Evolutionary conservation across 164 flowering plant genomes (phyloP), one percentile per base, ranked within the genome.

Genomic region (Tetracentron sinense): DNA sequence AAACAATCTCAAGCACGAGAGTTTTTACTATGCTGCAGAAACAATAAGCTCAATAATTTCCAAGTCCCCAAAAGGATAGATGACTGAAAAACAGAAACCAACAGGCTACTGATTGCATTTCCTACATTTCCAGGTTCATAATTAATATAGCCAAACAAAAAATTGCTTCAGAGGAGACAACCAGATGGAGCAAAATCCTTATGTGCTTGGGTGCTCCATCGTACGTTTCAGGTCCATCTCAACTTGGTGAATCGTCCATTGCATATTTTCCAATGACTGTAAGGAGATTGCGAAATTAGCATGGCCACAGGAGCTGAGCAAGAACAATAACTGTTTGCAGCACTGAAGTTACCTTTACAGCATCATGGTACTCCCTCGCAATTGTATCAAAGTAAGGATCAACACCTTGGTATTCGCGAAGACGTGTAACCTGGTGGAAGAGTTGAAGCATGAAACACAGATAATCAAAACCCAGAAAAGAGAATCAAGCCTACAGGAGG

Each of bases 161-260:
- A n/a, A n/a, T n/a, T n/a, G n/a, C n/a, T n/a, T n/a, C n/a, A n/a
- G n/a, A 38, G 44, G 44, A 38, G 44, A 38, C 5, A 3, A 8
- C 8, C 44, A 38, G 49, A 22, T 33, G 50, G 29, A 35, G 4
- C 7, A 51, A 38, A 48, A 54, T 16, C 30, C 31, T 77, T 63
- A 82, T 4, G 77, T n/a, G 68, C 48, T 65, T 10, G 79, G 74
- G 21, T 74, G 76, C 66, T 81, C 87, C 7, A 81, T 82, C 42
- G 78, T 35, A 50, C 84, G 82, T 67, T 84, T 84, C 60, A 93
- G 82, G 79, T 93, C 98, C 94, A 87, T 87, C 56, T 90, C 96
- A 25, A 93, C 98, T 78, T 93, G 94, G 68, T 82, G 87, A 69
- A 90, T 93, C 0, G 97, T 90, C 98, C 98, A 90, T 58, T 86